Conservation (phyloP, 2,329 filamentous ascomycete genomes). For the Didymella exigua region DNA sequence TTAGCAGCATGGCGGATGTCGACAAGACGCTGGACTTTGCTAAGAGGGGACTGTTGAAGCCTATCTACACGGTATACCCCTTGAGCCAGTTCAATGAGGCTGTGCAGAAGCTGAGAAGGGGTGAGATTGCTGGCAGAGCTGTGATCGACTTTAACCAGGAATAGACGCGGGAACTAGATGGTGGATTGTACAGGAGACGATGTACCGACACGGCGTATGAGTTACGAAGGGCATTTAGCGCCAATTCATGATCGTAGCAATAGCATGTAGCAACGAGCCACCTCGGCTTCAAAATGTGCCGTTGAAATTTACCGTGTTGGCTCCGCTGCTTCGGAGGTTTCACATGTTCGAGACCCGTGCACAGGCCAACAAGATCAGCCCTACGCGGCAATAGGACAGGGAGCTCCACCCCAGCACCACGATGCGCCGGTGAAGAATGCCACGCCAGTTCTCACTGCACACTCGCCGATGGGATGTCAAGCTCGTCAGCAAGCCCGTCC, state of each 20-base stretch:
- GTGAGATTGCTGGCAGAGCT: conserved; percentile 59
- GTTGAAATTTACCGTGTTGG: neutral
- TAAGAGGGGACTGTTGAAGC: conserved; percentile 56
- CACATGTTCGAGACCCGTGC: conserved; percentile 19
- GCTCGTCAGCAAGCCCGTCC: conserved; percentile 45
- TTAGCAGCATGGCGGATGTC: conserved; percentile 56
- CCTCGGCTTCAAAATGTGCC: neutral
- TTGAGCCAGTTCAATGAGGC: conserved; percentile 57
- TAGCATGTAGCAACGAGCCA: neutral
- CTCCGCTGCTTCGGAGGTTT: neutral
- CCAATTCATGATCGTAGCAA: neutral
- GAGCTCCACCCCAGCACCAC: conserved; percentile 20
- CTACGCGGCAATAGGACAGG: conserved; percentile 17
- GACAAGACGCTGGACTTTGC: conserved; percentile 57
- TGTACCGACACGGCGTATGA: neutral
- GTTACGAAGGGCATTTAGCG: neutral
- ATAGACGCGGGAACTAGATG: conserved; percentile 16
- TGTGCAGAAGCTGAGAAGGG: conserved; percentile 56
- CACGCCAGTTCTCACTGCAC: conserved; percentile 22
- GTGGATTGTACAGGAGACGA: conserved; percentile 5
- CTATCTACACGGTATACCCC: conserved; percentile 56
- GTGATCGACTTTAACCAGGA: conserved; percentile 60
- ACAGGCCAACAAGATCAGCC: conserved; percentile 25
- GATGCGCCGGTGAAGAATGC: conserved; percentile 33
- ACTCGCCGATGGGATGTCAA: conserved; percentile 48